A percentile compares a stretch with the other conserved stretches of the same genome.
Evolutionary conservation across 257 asterid genomes (phyloP).

Genomic region (Nicotiana undulata): DNA sequence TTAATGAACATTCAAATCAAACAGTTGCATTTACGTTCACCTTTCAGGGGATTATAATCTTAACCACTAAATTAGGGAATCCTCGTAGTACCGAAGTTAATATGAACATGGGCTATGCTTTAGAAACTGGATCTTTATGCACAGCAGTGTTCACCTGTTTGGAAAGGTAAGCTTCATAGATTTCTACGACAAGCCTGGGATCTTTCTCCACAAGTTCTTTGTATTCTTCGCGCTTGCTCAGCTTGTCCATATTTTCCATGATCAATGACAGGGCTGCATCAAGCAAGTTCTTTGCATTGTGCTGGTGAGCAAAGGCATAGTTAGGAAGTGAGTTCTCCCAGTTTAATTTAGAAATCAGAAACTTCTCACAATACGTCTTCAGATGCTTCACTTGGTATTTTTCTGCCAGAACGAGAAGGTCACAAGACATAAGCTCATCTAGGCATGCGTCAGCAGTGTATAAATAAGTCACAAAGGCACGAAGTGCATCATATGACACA

Average conservation of each 20-base stretch:
- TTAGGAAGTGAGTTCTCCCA: constrained; percentile 72
- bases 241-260: constrained; percentile 66
- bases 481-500: constrained; percentile 70
- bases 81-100: not conserved
- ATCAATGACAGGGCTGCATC: constrained; percentile 64
- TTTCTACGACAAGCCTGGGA: constrained; percentile 66
- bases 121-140: constrained; percentile 30
- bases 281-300: constrained; percentile 53
- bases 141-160: constrained; percentile 84
- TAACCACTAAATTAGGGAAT: not conserved
- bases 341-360: constrained; percentile 51
- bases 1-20: not conserved
- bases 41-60: not conserved
- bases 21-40: not conserved
- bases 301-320: constrained; percentile 78
- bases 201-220: constrained; percentile 74
- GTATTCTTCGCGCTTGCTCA: constrained; percentile 66
- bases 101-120: constrained; percentile 18
- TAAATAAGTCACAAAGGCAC: constrained; percentile 56
- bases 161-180: constrained; percentile 66
- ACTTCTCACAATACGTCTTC: constrained; percentile 71
- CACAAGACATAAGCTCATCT: constrained; percentile 73
- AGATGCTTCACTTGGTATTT: constrained; percentile 82
- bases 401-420: constrained; percentile 73
- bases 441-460: constrained; percentile 78